Base-by-base conservation (phyloP, 2,329 filamentous ascomycete species). In the Aspergillus sergii region DNA sequence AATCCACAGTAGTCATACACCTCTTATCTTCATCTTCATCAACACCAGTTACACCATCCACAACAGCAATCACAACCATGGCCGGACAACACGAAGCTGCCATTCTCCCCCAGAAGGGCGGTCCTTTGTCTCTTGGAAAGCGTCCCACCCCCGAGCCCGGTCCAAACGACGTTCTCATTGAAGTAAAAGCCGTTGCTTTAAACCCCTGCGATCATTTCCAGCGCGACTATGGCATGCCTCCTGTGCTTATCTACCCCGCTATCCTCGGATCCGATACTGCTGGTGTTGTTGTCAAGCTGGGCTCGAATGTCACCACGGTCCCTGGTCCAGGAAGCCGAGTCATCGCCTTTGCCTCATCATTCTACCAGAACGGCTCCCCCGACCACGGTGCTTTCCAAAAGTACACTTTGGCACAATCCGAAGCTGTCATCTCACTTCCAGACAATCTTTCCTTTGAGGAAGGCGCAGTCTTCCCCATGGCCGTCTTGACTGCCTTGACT, bases 121-220 rank as follows among this genome's bases (percentile, higher is more conserved):
- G 56, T 2, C 66, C 62, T 4, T 43, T 71, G 16, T n/a, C 57
- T 14, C 21, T 69, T 8, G 50, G 43, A n/a, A 39, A 59, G 36
- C 64, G 66, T 11, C 59, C 56, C 41, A 77, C 77, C 1, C 72
- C 73, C 28, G 64, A 65, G 1, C 75, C 78, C 0, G 74, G 75
- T 8, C 75, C 77, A 0, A 65, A 72, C 11, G 77, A 81, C 32
- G 58, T 82, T 51, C 76, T 81, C n/a, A 74, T 82, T 68, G 71
- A 79, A 62, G 75, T 80, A 64, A 70, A 76, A 19, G 75, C 79
- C 19, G 69, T 80, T 28, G 80, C 78, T 6, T 66, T 82, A 50
- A 82, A 82, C 65, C 80, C 80, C 10, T 70, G 78, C 56, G 80
- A 82, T 61, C 61, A 66, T 64, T 62, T 34, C 30, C 71, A 70